phyloP scores from a whole-genome alignment of 2,329 filamentous ascomycete genomes.

The Hymenoscyphus repandus region DNA sequence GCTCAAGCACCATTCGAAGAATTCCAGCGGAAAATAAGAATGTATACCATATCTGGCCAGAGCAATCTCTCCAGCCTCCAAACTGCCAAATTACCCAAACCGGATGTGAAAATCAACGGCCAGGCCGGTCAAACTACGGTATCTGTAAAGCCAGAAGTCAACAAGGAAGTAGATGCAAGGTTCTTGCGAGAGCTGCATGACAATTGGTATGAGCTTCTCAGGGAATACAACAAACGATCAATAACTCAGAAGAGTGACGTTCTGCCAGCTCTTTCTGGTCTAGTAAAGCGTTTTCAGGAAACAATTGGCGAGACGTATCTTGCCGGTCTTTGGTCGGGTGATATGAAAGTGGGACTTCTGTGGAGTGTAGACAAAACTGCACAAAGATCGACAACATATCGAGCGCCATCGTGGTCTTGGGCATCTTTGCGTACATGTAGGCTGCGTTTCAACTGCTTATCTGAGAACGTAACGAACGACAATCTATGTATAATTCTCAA shows the following conservation, averaged over 20 bases:
- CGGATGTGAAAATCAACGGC: background rate
- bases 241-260: conserved; percentile 6
- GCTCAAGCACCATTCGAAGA: background rate
- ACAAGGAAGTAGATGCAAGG: background rate
- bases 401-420: conserved; percentile 13
- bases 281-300: conserved; percentile 7
- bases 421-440: background rate
- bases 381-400: conserved; percentile 1
- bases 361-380: background rate
- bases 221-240: background rate
- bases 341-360: background rate
- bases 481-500: background rate
- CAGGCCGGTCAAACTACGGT: background rate
- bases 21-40: background rate
- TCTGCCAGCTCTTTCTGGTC: conserved; percentile 14
- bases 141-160: background rate
- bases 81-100: background rate
- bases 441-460: background rate
- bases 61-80: background rate
- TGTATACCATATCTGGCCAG: background rate
- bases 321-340: conserved; percentile 10
- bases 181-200: background rate
- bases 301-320: conserved; percentile 10
- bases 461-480: background rate
- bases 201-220: background rate